Conservation (phyloP, 2,329 filamentous ascomycete genomes). For the Thelonectria olida region DNA sequence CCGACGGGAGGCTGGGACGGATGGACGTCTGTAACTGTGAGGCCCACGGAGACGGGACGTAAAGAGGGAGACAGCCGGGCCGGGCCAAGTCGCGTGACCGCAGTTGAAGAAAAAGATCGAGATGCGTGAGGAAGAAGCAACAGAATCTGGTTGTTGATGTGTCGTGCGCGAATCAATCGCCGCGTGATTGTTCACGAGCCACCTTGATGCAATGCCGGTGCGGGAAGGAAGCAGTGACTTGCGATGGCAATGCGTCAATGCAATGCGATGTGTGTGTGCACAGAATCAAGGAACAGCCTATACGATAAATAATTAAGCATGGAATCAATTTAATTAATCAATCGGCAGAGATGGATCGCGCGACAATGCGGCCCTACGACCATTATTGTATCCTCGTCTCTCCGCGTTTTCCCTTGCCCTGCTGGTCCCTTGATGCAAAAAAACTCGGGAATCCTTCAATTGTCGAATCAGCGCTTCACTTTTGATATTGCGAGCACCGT, state of each 20-base stretch:
- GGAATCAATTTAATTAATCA: slow-evolving; percentile 19
- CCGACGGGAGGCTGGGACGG: not conserved
- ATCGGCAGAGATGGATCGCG: slow-evolving; percentile 13
- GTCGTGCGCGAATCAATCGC: not conserved
- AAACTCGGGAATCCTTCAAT: slow-evolving; percentile 10
- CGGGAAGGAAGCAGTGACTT: not conserved
- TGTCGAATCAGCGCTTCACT: slow-evolving; percentile 18
- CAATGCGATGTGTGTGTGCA: slow-evolving; percentile 1
- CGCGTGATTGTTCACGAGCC: not conserved
- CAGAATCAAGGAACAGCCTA: not conserved
- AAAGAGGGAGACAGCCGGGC: slow-evolving; percentile 7
- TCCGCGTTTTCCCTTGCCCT: slow-evolving; percentile 17
- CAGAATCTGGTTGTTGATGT: not conserved
- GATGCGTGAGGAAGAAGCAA: not conserved
- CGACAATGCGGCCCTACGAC: slow-evolving; percentile 8
- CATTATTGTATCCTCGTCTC: slow-evolving; percentile 34
- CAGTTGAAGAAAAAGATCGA: not conserved
- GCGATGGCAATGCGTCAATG: slow-evolving; percentile 8
- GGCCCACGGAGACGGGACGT: slow-evolving; percentile 13
- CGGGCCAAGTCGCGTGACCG: slow-evolving; percentile 17
- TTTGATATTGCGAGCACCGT: slow-evolving; percentile 14
- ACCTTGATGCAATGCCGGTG: not conserved
- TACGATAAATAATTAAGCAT: not conserved
- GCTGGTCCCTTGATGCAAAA: slow-evolving; percentile 14
- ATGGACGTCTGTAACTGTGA: not conserved